Base-by-base conservation (phyloP, 2,329 filamentous ascomycete species). In the Arthrocladium fulminans region DNA sequence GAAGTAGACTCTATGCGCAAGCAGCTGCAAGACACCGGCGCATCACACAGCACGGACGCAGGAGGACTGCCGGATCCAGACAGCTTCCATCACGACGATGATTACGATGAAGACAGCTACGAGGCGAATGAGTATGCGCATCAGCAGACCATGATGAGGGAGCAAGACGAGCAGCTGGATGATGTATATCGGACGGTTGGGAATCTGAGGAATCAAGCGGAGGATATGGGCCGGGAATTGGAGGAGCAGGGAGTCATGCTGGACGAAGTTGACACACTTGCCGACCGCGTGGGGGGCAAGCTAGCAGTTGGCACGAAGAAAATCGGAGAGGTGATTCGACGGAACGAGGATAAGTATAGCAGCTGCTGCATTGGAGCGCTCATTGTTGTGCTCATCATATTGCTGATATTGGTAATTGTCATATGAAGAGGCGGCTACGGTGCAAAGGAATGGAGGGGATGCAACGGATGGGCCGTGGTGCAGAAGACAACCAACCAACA, bases 161-260 rank as follows among this genome's bases (percentile, higher is more conserved):
- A 96, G 67, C 92, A 98, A 72, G 92, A 98, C 64, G 76, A 89
- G 68, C 85, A 92, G 59, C 75, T 98, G 1, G 90, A 97, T 63
- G 86, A 86, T 13, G 90, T 98, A 40, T 95, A 94, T 63, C 80
- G 83, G 57, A 97, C 90, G 1, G 92, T 98, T 20, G 90, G 89
- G 2, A 96, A 88, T 63, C 69, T 98, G 62, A 75, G 90, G 48
- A 76, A 84, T 62, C 92, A 97, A 73, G 94, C 92, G 1, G 83
- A 94, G 67, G 86, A 88, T 59, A 98, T 98, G 90, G 90, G 92
- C 1, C 75, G 90, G 49, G 92, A 98, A 71, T 73, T 98, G 39
- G 94, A 96, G 68, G 92, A 98, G 70, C 92, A 98, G 73, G 77
- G 77, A 19, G 86, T 88, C 65, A 84, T 97, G 77, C 74, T 98